Conservation (phyloP, 2,329 filamentous ascomycete genomes). For the Ascocoryne sarcoides region DNA sequence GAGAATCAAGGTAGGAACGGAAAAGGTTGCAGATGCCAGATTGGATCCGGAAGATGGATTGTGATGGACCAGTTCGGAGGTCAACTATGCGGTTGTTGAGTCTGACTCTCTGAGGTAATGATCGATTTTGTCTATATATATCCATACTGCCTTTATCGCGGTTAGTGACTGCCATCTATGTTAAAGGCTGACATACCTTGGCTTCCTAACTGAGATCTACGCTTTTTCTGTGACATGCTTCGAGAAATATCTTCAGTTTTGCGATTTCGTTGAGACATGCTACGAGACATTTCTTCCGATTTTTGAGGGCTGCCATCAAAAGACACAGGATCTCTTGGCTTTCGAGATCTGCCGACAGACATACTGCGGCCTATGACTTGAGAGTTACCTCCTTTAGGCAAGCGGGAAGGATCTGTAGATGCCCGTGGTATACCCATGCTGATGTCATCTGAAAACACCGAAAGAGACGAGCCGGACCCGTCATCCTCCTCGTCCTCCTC, state of each 20-base stretch:
- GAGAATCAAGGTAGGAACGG: slow-evolving; percentile 62
- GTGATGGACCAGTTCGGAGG: slow-evolving; percentile 75
- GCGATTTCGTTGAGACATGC: slow-evolving; percentile 3
- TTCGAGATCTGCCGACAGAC: too few relatives aligned
- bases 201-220: slow-evolving; percentile 4
- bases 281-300: not conserved
- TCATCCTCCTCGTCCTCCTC: slow-evolving; percentile 36
- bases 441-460: not conserved
- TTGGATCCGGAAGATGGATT: slow-evolving; percentile 81
- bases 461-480: not conserved
- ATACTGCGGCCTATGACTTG: too few relatives aligned
- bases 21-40: slow-evolving; percentile 74
- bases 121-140: slow-evolving; percentile 16
- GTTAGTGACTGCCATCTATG: slow-evolving; percentile 2
- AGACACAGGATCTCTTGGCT: too few relatives aligned
- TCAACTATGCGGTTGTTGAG: slow-evolving; percentile 74
- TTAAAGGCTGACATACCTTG: slow-evolving; percentile 11
- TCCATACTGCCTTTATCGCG: slow-evolving; percentile 19
- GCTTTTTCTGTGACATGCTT: not conserved
- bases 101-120: slow-evolving; percentile 42
- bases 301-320: slow-evolving; percentile 3
- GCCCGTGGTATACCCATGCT: slow-evolving; percentile 5
- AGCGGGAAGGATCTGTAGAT: slow-evolving; percentile 3
- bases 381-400: too few relatives aligned
- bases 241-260: too few relatives aligned